These are phyloP conservation scores for Neurospora terricola DNA, from an alignment of 495 filamentous ascomycete genomes.

Conservation along the genomic window DNA sequence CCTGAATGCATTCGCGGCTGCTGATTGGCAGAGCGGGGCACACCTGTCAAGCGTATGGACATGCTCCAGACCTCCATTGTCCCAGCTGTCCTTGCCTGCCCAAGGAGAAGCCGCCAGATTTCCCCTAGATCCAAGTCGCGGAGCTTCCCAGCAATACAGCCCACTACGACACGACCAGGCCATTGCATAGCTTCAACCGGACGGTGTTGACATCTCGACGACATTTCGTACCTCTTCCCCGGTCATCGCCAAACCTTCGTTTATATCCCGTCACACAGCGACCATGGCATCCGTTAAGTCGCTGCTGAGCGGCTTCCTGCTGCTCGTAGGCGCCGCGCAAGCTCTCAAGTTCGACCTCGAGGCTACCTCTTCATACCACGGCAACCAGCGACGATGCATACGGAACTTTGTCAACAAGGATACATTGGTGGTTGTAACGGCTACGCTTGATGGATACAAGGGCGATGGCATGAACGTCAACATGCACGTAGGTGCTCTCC, in stretches of 20 bases:
- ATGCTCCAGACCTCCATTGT: neutral
- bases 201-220: neutral
- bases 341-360: conserved; percentile 91
- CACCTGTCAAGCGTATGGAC: neutral
- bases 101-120: conserved; percentile 27
- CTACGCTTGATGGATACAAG: conserved; percentile 70
- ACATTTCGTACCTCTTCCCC: neutral
- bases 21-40: conserved; percentile 11
- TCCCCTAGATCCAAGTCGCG: conserved; percentile 2
- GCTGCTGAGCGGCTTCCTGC: conserved; percentile 38
- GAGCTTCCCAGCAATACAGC: neutral
- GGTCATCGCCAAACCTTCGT: neutral
- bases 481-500: conserved; percentile 68
- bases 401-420: conserved; percentile 92
- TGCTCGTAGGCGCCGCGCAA: conserved; percentile 50
- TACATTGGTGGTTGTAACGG: conserved; percentile 96
- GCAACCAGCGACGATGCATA: conserved; percentile 68
- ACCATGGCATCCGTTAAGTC: conserved; percentile 26
- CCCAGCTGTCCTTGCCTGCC: conserved; percentile 8
- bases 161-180: neutral
- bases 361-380: conserved; percentile 52
- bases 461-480: conserved; percentile 92
- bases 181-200: neutral
- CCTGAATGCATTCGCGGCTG: neutral
- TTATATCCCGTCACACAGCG: conserved; percentile 2